Percentiles rank a stretch among this genome's conserved stretches.
These are phyloP conservation scores for Metschnikowia anglica DNA, from an alignment of 805 yeast species.

Conservation along the genomic window DNA sequence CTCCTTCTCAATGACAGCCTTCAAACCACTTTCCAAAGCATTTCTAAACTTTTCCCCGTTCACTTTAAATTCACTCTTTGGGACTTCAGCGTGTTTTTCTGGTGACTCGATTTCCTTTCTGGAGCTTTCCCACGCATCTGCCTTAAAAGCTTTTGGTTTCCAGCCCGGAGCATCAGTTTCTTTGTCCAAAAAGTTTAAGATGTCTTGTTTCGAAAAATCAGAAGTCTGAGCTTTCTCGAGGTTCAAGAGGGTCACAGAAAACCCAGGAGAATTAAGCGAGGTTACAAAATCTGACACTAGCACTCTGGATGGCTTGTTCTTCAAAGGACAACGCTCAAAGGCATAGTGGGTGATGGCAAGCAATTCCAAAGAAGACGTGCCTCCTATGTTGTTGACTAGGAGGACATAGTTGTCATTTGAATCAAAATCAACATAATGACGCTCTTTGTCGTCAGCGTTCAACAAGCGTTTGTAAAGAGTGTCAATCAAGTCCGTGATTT, in stretches of 20 bases:
- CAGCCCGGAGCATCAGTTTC: slow-evolving; percentile 84
- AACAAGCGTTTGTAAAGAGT: slow-evolving; percentile 62
- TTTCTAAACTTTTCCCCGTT: slow-evolving; percentile 48
- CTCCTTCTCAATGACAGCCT: slow-evolving; percentile 45
- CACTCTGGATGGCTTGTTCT: slow-evolving; percentile 65
- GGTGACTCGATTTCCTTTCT: slow-evolving; percentile 31
- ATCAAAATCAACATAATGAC: slow-evolving; percentile 74
- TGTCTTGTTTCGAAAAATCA: slow-evolving; percentile 17
- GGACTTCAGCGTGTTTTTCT: slow-evolving; percentile 21
- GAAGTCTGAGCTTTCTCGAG: slow-evolving; percentile 42
- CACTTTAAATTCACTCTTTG: slow-evolving; percentile 29
- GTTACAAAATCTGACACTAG: slow-evolving; percentile 82
- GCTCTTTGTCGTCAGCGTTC: slow-evolving; percentile 65
- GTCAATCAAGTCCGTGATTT: slow-evolving; percentile 55
- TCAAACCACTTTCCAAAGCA: slow-evolving; percentile 47
- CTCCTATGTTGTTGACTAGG: slow-evolving; percentile 84
- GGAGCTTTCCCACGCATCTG: slow-evolving; percentile 31
- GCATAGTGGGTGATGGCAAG: slow-evolving; percentile 68
- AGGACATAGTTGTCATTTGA: slow-evolving; percentile 65
- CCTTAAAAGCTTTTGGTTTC: slow-evolving; percentile 47
- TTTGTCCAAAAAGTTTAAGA: slow-evolving; percentile 59
- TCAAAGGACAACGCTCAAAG: slow-evolving; percentile 48
- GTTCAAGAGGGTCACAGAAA: slow-evolving; percentile 79
- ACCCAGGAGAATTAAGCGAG: slow-evolving; percentile 89
- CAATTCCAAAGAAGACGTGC: slow-evolving; percentile 78